Evolutionary conservation across 257 asterid species (phyloP).

Genomic region (Galeopsis tetrahit): DNA sequence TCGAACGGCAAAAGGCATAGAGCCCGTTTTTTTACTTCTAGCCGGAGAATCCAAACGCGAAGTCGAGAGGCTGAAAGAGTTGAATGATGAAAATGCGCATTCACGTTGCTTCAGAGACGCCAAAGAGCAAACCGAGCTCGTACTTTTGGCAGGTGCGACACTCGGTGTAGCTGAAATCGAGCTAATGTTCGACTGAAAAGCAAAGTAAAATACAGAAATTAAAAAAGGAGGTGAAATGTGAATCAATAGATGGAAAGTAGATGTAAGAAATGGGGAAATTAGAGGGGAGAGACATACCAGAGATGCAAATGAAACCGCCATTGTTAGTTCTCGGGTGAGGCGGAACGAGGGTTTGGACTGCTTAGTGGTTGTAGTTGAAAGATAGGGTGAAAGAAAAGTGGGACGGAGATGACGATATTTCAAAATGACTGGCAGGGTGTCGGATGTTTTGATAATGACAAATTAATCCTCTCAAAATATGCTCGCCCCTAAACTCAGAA

Average conservation of each 20-base stretch:
- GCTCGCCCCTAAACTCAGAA: neutral
- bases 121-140: constrained; percentile 39
- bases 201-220: neutral
- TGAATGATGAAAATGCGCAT: constrained; percentile 54
- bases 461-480: constrained; percentile 36
- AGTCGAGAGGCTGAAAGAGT: constrained; percentile 48
- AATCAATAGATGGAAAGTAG: constrained; percentile 10
- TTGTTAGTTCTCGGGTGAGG: constrained; percentile 29
- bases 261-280: constrained; percentile 14
- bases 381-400: constrained; percentile 3
- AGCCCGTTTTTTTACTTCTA: constrained; percentile 33
- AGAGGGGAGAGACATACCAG: constrained; percentile 42
- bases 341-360: constrained; percentile 25
- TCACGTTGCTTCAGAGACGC: constrained; percentile 39
- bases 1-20: constrained; percentile 48
- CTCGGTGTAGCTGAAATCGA: constrained; percentile 56
- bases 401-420: constrained; percentile 59
- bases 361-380: constrained; percentile 8
- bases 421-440: constrained; percentile 38
- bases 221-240: neutral
- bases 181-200: constrained; percentile 63
- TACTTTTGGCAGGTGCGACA: constrained; percentile 32
- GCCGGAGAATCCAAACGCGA: constrained; percentile 33
- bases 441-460: constrained; percentile 41
- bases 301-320: constrained; percentile 72